Evolutionary conservation across 768 basidiomycete species (phyloP), one percentile per base, ranked within the genome.

Genomic region (Trametes maxima): DNA sequence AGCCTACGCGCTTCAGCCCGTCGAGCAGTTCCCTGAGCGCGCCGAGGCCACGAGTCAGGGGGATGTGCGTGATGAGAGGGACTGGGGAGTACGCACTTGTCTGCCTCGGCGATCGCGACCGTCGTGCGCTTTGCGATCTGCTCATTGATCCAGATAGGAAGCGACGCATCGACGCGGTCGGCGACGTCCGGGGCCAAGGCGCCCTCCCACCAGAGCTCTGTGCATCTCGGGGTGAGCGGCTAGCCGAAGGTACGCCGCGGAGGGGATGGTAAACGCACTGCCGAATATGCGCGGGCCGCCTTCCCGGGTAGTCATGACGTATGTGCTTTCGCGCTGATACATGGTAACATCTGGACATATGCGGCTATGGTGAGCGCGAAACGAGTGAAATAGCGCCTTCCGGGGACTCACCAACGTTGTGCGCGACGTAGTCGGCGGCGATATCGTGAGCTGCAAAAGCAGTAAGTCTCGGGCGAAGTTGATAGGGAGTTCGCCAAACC

Each of bases 1-100:
- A 91, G 5, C 89, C 89, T 2, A 75, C 76, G 59, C 77, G 77
- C 39, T 78, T 73, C 16, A 92, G 76, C 7, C 79, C 85, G 3
- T 87, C 82, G 1, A 89, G 78, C 17, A 85, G 59, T 19, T 62
- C 81, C 83, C 60, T 62, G 53, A 8, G 12, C 5, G 25, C 5
- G 14, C n/a, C 14, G 35, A 14, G 39, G 28, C 42, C 10, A 19
- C 33, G 7, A 10, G 35, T 47, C 28, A 47, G 25, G 16, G 35
- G 19, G 17, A n/a, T n/a, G n/a, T 7, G 39, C 33, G 42, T 28
- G 48, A 21, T 4, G 16, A 45, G 17, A 3, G 16, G 25, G 16
- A 60, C 6, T n/a, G n/a, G 7, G 17, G 39, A 43, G 17, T 22
- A 44, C 57, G 21, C 37, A 71, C 71, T 69, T 69, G 59, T 74